These are phyloP conservation scores for Leptographium procerum DNA, from an alignment of 2,329 filamentous ascomycete species.

Conservation along the genomic window DNA sequence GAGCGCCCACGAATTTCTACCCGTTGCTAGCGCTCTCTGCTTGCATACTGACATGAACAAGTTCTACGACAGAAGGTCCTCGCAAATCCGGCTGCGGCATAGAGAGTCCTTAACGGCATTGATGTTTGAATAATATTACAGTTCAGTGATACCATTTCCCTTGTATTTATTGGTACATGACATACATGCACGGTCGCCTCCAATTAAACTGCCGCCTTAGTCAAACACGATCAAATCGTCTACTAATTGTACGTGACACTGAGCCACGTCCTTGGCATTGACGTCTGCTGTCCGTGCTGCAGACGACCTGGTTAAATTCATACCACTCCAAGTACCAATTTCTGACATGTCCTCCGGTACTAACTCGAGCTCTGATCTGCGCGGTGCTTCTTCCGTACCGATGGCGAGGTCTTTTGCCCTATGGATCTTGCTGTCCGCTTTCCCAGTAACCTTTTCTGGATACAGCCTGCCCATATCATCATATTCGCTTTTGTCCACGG, in stretches of 20 bases:
- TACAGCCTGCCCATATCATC: neutral
- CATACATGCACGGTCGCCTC: neutral
- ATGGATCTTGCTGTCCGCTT: neutral
- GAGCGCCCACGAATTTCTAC: conserved; percentile 7
- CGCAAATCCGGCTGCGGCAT: conserved; percentile 6
- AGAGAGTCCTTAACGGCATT: neutral
- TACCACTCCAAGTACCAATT: neutral
- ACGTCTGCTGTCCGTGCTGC: neutral
- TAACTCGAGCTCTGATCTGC: no score
- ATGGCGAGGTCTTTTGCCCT: neutral
- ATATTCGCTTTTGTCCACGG: neutral
- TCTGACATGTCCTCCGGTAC: neutral
- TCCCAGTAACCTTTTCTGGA: neutral
- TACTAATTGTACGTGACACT: neutral
- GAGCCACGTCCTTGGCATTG: neutral
- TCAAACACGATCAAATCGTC: conserved; percentile 5
- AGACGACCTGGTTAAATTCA: neutral
- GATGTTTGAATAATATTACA: neutral
- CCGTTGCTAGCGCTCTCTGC: no score
- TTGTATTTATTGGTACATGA: neutral
- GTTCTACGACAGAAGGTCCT: conserved; percentile 28
- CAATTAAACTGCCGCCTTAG: conserved; percentile 4
- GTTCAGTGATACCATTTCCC: conserved; percentile 2
- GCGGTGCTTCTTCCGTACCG: neutral
- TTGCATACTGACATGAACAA: conserved; percentile 9